Base-by-base conservation (phyloP, 2,329 filamentous ascomycete species). In the Nannizzia gypsea region DNA sequence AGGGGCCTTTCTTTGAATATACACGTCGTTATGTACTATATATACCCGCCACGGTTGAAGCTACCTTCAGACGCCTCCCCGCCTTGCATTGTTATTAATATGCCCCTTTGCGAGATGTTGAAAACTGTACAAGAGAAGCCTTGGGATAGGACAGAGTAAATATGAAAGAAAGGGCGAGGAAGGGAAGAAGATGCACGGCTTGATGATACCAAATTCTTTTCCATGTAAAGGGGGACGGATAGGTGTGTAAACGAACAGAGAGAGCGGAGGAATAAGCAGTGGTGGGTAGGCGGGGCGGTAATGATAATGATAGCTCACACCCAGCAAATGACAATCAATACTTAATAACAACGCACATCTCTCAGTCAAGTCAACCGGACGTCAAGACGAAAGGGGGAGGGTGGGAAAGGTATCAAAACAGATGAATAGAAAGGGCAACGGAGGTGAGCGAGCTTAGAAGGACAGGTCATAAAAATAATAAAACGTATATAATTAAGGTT, bases 1-100 rank as follows among this genome's bases (percentile, higher is more conserved):
- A 31, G n/a, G 48, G 48, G 38, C 5, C 4, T 42, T 42, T 13
- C 9, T 26, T 54, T 54, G 48, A 54, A 54, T 54, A 54, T 54
- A 54, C n/a, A 54, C 48, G 26, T 54, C 48, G 13, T 54, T 54
- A 54, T 54, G 48, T 54, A 54, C 48, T 54, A 54, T 54, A 54
- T 54, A 54, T 54, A 54, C 26, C 48, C 17, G 24, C 48, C 48
- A 54, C 28, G 26, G 48, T 15, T 54, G 48, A 34, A 34, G 31
- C 48, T 54, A 34, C 48, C 48, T 54, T 54, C 24, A 54, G 48
- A 54, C 48, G 48, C 48, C 48, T 34, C 31, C 48, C 48, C 26
- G 48, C 48, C 48, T 54, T 54, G 48, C 48, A 34, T 34, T 54
- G 24, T 20, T 34, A 54, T 54, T 54, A 34, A 54, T 54, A 31